These are phyloP conservation scores for Lasiosphaeria miniovina DNA, from an alignment of 495 filamentous ascomycete species.

Conservation along the genomic window DNA sequence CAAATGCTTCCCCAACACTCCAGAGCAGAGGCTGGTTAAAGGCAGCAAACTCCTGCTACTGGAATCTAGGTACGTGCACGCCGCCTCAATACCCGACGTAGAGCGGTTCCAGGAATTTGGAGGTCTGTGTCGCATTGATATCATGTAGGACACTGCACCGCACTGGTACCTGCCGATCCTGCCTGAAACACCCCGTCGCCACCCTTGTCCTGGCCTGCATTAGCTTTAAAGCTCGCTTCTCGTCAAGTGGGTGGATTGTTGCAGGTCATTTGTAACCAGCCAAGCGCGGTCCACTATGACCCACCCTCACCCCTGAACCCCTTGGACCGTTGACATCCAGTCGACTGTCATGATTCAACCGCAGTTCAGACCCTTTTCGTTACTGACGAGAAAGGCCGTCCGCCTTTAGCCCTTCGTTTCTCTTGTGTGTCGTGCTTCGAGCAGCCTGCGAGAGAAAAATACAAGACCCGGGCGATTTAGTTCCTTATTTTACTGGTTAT, in stretches of 20 bases:
- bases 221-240: constrained; percentile 8
- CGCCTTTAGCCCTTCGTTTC: constrained; percentile 9
- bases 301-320: background rate
- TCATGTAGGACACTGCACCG: background rate
- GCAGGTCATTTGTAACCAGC: constrained; percentile 13
- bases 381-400: background rate
- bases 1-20: too few species aligned
- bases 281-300: constrained; percentile 11
- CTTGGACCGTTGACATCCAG: constrained; percentile 10
- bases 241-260: constrained; percentile 13
- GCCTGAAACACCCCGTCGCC: constrained; percentile 34
- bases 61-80: too few species aligned
- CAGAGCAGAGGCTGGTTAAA: too few species aligned
- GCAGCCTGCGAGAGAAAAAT: background rate
- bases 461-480: background rate
- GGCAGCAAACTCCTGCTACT: too few species aligned
- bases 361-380: constrained; percentile 14
- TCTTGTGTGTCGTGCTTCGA: constrained; percentile 9
- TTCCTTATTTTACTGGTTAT: background rate
- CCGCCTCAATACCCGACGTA: too few species aligned
- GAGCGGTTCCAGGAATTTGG: too few species aligned
- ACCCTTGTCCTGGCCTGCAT: constrained; percentile 21
- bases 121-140: too few species aligned
- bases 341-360: constrained; percentile 12
- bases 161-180: constrained; percentile 9